Conservation (phyloP, 2,329 filamentous ascomycete genomes). For the Penicillium crustosum region DNA sequence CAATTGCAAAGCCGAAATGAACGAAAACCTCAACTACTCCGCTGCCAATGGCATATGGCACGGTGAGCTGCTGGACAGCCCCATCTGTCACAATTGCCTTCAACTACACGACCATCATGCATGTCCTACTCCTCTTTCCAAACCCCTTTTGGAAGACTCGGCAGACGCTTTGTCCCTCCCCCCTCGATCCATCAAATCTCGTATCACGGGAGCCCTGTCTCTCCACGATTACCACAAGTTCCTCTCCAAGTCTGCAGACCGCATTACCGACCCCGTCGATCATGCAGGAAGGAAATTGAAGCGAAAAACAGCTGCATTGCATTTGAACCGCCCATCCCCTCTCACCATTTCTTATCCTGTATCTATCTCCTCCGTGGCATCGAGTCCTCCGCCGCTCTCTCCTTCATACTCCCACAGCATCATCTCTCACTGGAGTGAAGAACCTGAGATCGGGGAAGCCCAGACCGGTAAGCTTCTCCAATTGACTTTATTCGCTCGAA, state of each 20-base stretch:
- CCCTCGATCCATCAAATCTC: constrained; percentile 22
- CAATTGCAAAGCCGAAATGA: background rate
- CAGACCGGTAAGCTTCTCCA: constrained; percentile 18
- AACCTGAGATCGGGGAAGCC: constrained; percentile 27
- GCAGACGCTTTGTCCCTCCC: constrained; percentile 19
- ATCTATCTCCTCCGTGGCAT: constrained; percentile 32
- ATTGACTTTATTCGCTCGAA: background rate
- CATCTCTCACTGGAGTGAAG: constrained; percentile 31
- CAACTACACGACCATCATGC: constrained; percentile 19
- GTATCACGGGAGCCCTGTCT: constrained; percentile 29
- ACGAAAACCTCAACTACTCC: constrained; percentile 7
- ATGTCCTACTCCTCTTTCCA: constrained; percentile 15
- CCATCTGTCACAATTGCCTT: constrained; percentile 17
- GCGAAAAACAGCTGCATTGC: constrained; percentile 35
- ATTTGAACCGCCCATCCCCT: constrained; percentile 29
- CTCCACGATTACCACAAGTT: constrained; percentile 40
- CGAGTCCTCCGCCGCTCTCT: constrained; percentile 39
- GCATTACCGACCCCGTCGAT: constrained; percentile 27
- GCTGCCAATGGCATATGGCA: constrained; percentile 15
- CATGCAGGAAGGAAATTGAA: constrained; percentile 32
- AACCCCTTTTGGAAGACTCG: constrained; percentile 20
- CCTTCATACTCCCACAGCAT: constrained; percentile 40
- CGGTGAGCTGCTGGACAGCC: constrained; percentile 21
- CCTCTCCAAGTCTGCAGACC: constrained; percentile 29
- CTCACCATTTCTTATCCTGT: constrained; percentile 22